A percentile compares a stretch with the other conserved stretches of the same genome.
phyloP scores from a whole-genome alignment of 129 eudicot genomes.

The Chrysanthemum seticuspe region DNA sequence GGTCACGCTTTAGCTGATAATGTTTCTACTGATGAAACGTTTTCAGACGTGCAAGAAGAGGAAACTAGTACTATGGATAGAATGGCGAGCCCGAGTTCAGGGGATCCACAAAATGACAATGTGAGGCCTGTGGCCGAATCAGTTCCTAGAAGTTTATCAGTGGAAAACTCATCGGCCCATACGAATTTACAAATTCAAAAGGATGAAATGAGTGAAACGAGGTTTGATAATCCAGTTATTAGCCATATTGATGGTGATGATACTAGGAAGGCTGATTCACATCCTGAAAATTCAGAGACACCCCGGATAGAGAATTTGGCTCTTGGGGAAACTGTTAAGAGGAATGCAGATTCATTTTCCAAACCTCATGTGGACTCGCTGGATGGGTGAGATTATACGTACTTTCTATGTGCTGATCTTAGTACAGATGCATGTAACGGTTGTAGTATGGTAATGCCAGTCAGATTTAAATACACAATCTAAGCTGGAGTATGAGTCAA shows the following conservation, averaged over 20 bases:
- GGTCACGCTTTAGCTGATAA: slow-evolving; percentile 26
- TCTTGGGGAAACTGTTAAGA: slow-evolving; percentile 25
- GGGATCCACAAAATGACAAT: slow-evolving; percentile 29
- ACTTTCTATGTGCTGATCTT: neutral
- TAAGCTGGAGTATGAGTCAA: neutral
- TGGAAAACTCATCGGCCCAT: slow-evolving; percentile 27
- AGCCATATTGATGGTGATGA: slow-evolving; percentile 30
- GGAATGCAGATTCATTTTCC: slow-evolving; percentile 30
- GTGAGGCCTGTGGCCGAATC: slow-evolving; percentile 22
- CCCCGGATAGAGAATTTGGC: slow-evolving; percentile 23
- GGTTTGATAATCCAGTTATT: slow-evolving; percentile 25
- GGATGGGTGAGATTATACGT: slow-evolving; percentile 35
- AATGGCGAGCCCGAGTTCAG: slow-evolving; percentile 19
- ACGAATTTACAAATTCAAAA: slow-evolving; percentile 30
- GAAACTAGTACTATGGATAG: slow-evolving; percentile 23
- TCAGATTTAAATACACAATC: slow-evolving; percentile 7
- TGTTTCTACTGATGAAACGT: slow-evolving; percentile 31
- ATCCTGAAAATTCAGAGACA: slow-evolving; percentile 26
- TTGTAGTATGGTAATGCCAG: slow-evolving; percentile 3
- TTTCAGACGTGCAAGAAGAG: slow-evolving; percentile 40
- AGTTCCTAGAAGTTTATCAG: slow-evolving; percentile 7
- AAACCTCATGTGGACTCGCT: slow-evolving; percentile 22
- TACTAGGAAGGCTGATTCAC: slow-evolving; percentile 33
- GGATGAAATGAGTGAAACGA: slow-evolving; percentile 32
- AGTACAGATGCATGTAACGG: slow-evolving; percentile 3